phyloP scores from a whole-genome alignment of 306 rosid species.

The Cyamopsis tetragonoloba region DNA sequence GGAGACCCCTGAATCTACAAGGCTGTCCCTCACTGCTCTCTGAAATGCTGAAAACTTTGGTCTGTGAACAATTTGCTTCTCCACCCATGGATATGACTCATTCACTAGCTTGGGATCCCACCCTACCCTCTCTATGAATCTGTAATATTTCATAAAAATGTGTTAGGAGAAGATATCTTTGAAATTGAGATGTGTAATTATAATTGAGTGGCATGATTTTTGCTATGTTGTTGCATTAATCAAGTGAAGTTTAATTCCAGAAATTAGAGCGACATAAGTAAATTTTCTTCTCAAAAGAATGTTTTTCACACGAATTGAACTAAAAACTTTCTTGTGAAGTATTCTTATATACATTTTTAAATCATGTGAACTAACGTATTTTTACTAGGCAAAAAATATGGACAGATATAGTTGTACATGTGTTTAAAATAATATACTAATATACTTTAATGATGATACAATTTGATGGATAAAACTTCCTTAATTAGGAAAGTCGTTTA shows the following conservation, averaged over 20 bases:
- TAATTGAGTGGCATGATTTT: neutral
- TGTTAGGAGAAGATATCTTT: neutral
- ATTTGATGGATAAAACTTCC: no score
- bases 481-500: no score
- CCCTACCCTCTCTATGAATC: constrained; percentile 60
- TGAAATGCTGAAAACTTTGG: constrained; percentile 60
- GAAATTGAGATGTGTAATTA: neutral
- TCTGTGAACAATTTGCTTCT: constrained; percentile 75
- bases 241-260: neutral
- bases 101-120: constrained; percentile 82
- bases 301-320: no score
- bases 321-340: no score
- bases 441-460: no score
- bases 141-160: constrained; percentile 35
- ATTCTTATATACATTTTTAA: no score
- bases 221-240: neutral
- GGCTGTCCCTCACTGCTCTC: constrained; percentile 68
- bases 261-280: no score
- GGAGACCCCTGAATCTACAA: constrained; percentile 64
- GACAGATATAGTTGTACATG: no score
- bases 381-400: no score
- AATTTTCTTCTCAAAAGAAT: no score
- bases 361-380: no score
- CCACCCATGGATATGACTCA: constrained; percentile 79
- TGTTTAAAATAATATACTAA: no score